Conservation (phyloP, 345 rosid genomes). For the Linum tenue region DNA sequence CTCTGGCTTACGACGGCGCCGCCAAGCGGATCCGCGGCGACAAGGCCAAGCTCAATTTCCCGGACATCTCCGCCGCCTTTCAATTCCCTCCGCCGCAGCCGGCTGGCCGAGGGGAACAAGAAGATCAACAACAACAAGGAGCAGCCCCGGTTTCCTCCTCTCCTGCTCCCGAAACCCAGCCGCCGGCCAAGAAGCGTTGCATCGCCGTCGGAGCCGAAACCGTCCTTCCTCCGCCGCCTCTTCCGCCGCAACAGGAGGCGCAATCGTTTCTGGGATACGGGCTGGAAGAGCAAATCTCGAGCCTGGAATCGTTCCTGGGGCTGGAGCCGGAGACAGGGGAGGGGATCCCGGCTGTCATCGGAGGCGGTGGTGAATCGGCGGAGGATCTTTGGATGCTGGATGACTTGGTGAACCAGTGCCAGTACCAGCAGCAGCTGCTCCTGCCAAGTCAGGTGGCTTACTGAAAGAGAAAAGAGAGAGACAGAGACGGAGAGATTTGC, state of each 20-base stretch:
- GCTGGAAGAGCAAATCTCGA: constrained; percentile 49
- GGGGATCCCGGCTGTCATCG: not conserved
- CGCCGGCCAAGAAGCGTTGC: constrained; percentile 44
- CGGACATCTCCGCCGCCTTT: constrained; percentile 12
- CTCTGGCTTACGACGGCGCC: constrained; percentile 74
- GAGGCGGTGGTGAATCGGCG: not conserved
- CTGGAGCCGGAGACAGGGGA: constrained; percentile 26
- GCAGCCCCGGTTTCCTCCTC: no score
- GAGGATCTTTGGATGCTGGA: constrained; percentile 67
- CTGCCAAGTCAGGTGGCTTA: not conserved
- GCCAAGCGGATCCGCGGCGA: constrained; percentile 89
- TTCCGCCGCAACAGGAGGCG: not conserved
- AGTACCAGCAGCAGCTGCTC: constrained; percentile 6
- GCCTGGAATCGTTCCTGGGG: constrained; percentile 55
- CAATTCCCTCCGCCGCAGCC: constrained; percentile 3
- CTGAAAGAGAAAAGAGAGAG: not conserved
- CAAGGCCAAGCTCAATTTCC: constrained; percentile 88
- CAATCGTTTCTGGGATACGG: constrained; percentile 15
- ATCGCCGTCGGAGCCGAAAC: constrained; percentile 16
- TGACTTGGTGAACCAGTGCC: constrained; percentile 38
- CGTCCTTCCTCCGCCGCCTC: constrained; percentile 12
- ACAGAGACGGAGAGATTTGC: not conserved
- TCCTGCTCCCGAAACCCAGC: constrained; percentile 7
- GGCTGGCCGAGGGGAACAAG: no score
- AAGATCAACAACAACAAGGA: no score